Evolutionary conservation across 2,329 filamentous ascomycete species (phyloP), one percentile per base, ranked within the genome.

Genomic region (Penicillium sp.): DNA sequence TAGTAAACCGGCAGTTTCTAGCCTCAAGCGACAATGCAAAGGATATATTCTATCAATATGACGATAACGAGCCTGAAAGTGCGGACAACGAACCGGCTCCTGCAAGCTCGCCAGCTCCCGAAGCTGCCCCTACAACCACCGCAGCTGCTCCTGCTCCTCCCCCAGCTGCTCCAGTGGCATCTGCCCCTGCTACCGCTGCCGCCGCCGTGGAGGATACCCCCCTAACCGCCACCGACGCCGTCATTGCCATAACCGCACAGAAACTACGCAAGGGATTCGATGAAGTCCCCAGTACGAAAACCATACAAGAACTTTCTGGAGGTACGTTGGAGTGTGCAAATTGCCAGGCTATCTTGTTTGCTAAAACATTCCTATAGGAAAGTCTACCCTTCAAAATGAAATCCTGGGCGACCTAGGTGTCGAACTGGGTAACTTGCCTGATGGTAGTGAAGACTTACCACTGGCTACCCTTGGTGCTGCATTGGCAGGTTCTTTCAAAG

Each of bases 401-500:
- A 67, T 78, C 52, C 68, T 74, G 11, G 76, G 76, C 2, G 74
- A 78, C 59, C 66, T 78, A 21, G 60, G 66, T 9, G 65, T 64
- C 20, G 75, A 78, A 58, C 75, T 78, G 57, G 74, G 72, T 8
- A 63, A 59, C 5, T 59, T 74, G 1, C 75, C 76, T 5, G 74
- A 77, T 40, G 66, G 70, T 8, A 63, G 68, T 4, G 75, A 78
- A 48, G 73, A 76, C 30, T 61, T 74, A 55, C 58, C 71, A 21
- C 56, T 78, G 7, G 56, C 59, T 1, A 65, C 67, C 21, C 62
- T 78, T 3, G 66, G 62, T 24, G 60, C 33, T 5, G 48, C 48
- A 26, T 42, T 42, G 14, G 33, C 48, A 28, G 48, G 35, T 42
- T 18, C 93, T n/a, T 99, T 97, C 79, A 94, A 97, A 77, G 94